Percentiles rank a stretch among this genome's conserved stretches.
Conservation (phyloP, 1,139 yeast genomes). For the Debaryomyces nepalensis region DNA sequence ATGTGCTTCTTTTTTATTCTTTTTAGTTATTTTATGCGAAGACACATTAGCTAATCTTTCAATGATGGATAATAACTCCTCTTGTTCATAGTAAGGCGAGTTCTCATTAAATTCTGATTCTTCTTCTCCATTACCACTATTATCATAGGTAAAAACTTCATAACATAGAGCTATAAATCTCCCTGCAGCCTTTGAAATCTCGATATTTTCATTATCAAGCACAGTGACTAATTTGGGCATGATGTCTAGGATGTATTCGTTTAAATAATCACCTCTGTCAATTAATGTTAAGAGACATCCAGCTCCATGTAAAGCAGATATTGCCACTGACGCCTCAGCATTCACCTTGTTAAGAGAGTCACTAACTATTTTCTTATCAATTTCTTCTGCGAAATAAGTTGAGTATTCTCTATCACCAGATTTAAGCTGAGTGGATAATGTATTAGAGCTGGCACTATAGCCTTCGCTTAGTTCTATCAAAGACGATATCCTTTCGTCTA, state of each 20-base stretch:
- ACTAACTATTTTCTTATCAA: slow-evolving; percentile 41
- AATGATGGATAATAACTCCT: slow-evolving; percentile 49
- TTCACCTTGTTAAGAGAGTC: slow-evolving; percentile 39
- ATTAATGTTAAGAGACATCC: slow-evolving; percentile 52
- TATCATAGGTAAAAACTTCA: slow-evolving; percentile 57
- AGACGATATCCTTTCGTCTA: slow-evolving; percentile 50
- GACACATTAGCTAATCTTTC: slow-evolving; percentile 55
- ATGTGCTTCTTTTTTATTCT: slow-evolving; percentile 63
- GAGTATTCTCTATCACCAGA: slow-evolving; percentile 51
- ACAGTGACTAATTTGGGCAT: slow-evolving; percentile 44
- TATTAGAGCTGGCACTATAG: slow-evolving; percentile 40
- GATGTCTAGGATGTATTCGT: slow-evolving; percentile 46
- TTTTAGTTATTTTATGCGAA: slow-evolving; percentile 60
- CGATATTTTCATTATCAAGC: slow-evolving; percentile 43
- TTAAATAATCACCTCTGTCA: slow-evolving; percentile 43
- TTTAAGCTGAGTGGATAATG: slow-evolving; percentile 37
- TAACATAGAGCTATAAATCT: slow-evolving; percentile 65
- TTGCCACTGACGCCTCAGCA: slow-evolving; percentile 45
- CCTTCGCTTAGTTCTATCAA: slow-evolving; percentile 54
- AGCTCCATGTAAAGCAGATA: slow-evolving; percentile 53
- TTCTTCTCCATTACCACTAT: slow-evolving; percentile 36
- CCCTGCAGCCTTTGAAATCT: slow-evolving; percentile 58
- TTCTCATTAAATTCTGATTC: slow-evolving; percentile 49
- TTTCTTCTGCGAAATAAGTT: slow-evolving; percentile 43
- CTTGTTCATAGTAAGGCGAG: slow-evolving; percentile 65